Conservation (phyloP, 2,329 filamentous ascomycete species). For the Arthrobotrys iridis region DNA sequence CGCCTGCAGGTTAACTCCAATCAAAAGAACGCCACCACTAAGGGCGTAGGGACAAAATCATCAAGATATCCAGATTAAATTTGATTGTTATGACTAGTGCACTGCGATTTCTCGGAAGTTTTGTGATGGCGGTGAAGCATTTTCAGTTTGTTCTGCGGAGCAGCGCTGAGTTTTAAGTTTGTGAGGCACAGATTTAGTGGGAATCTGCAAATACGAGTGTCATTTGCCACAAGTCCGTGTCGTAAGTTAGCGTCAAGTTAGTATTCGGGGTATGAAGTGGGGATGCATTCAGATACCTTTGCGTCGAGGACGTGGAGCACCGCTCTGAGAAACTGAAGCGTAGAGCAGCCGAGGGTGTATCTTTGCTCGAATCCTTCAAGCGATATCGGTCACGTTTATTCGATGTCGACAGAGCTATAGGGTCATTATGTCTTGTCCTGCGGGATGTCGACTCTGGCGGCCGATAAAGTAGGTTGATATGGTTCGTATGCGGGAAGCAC, state of each 20-base stretch:
- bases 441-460: constrained; percentile 42
- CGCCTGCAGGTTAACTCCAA: constrained; percentile 40
- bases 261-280: constrained; percentile 11
- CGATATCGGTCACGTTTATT: constrained; percentile 40
- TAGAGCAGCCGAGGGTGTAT: background rate
- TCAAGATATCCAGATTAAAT: constrained; percentile 35
- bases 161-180: background rate
- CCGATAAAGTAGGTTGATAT: constrained; percentile 42
- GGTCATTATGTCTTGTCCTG: constrained; percentile 9
- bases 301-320: background rate
- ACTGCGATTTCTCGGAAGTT: constrained; percentile 16
- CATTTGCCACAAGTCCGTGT: background rate
- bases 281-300: background rate
- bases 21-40: constrained; percentile 46
- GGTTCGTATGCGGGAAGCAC: constrained; percentile 40
- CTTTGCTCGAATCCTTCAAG: constrained; percentile 8
- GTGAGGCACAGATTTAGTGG: constrained; percentile 3
- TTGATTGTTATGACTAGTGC: constrained; percentile 30
- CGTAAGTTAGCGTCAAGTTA: background rate
- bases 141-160: background rate
- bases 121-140: background rate
- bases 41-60: constrained; percentile 14
- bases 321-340: background rate
- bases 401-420: background rate
- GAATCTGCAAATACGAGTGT: constrained; percentile 1